These are phyloP conservation scores for Boletus insuetus DNA, from an alignment of 768 basidiomycete species.

Conservation along the genomic window DNA sequence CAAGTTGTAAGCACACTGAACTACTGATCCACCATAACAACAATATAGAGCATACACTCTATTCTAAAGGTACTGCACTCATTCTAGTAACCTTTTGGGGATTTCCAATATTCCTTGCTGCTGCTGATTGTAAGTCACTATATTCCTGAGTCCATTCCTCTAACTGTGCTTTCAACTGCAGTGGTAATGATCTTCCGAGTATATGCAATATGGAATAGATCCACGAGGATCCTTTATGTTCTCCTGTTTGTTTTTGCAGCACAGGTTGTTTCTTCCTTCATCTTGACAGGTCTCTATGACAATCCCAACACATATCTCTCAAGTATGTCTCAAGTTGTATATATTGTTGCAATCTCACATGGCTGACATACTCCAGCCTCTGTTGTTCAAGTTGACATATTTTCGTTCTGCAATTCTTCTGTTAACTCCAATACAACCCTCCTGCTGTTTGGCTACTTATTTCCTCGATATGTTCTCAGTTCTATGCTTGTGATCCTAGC, in stretches of 20 bases:
- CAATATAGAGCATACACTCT: background rate
- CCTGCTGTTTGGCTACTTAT: background rate
- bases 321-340: background rate
- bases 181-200: background rate
- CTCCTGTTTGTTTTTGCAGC: background rate
- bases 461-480: background rate
- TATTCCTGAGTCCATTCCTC: background rate
- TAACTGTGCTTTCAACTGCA: background rate
- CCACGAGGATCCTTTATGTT: background rate
- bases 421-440: background rate
- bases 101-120: background rate
- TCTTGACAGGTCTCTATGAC: background rate
- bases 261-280: background rate
- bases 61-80: background rate
- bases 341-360: background rate
- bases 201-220: background rate
- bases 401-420: background rate
- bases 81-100: background rate
- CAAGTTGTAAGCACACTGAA: slow-evolving; percentile 2
- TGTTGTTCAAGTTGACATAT: background rate
- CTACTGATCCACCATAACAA: background rate
- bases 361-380: background rate
- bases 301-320: background rate
- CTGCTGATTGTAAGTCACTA: slow-evolving; percentile 3
- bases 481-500: background rate